phyloP scores from a whole-genome alignment of 129 eudicot genomes.

The Saposhnikovia divaricata region DNA sequence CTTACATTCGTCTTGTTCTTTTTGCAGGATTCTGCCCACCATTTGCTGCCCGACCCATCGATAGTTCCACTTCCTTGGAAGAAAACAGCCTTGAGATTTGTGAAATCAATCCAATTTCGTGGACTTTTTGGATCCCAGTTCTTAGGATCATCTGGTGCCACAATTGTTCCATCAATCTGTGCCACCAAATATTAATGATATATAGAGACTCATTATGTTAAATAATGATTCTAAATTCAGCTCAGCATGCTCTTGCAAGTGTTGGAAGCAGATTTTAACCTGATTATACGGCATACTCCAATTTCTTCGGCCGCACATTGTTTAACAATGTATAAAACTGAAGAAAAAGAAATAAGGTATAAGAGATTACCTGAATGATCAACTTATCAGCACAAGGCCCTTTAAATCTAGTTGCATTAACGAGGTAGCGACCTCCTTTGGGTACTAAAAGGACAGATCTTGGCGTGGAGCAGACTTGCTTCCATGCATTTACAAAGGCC shows the following conservation, averaged over 20 bases:
- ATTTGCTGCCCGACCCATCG: conserved; percentile 95
- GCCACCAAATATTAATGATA: conserved; percentile 1
- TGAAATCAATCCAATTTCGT: conserved; percentile 70
- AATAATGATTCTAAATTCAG: background rate
- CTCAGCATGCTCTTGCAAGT: background rate
- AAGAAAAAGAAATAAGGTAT: background rate
- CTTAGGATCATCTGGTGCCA: conserved; percentile 84
- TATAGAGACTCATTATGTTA: background rate
- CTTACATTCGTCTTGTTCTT: conserved; percentile 84
- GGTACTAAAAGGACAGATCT: conserved; percentile 83
- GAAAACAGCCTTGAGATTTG: conserved; percentile 44
- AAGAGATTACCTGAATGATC: conserved; percentile 54
- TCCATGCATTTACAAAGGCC: conserved; percentile 90
- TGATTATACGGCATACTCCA: background rate
- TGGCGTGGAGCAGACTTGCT: conserved; percentile 63
- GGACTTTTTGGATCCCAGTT: conserved; percentile 72
- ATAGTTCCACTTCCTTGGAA: conserved; percentile 86
- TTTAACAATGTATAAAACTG: background rate
- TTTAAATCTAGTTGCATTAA: conserved; percentile 76
- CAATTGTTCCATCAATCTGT: conserved; percentile 85
- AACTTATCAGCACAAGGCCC: conserved; percentile 86
- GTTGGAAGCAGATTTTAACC: background rate
- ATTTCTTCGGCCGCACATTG: background rate
- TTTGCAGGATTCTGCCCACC: conserved; percentile 99
- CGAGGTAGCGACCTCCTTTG: conserved; percentile 67